Evolutionary conservation across 2,329 filamentous ascomycete genomes (phyloP).

Genomic region (Pseudogymnoascus destructans): DNA sequence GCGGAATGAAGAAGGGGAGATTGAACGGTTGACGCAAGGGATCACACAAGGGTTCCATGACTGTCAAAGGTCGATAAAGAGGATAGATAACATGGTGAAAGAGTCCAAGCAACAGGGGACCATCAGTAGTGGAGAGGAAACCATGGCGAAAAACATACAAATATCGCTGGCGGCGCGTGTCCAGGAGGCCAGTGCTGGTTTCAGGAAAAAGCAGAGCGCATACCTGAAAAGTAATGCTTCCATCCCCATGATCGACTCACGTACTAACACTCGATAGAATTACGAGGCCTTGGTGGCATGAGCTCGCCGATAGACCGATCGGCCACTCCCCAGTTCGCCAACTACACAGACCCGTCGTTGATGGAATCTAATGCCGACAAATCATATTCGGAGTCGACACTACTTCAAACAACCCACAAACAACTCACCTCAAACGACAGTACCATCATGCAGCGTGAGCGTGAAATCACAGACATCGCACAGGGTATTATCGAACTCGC

Average conservation of each 20-base stretch:
- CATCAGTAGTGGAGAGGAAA: conserved; percentile 74
- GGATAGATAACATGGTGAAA: conserved; percentile 74
- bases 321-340: conserved; percentile 36
- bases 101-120: conserved; percentile 62
- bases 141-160: conserved; percentile 93
- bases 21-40: conserved; percentile 78
- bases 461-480: conserved; percentile 94
- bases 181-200: conserved; percentile 80
- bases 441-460: conserved; percentile 79
- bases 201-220: conserved; percentile 93
- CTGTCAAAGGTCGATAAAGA: conserved; percentile 79
- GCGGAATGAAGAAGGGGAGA: conserved; percentile 73
- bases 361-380: conserved; percentile 90
- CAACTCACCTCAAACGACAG: conserved; percentile 63
- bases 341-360: conserved; percentile 72
- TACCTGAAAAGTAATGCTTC: conserved; percentile 71
- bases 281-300: conserved; percentile 58
- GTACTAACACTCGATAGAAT: conserved; percentile 38
- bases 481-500: conserved; percentile 95
- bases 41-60: conserved; percentile 83
- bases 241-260: neutral
- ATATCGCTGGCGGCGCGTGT: conserved; percentile 78
- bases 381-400: conserved; percentile 77
- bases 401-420: conserved; percentile 47
- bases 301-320: conserved; percentile 40